Base-by-base conservation (phyloP, 2,329 filamentous ascomycete species). In the Xylaria sp. region DNA sequence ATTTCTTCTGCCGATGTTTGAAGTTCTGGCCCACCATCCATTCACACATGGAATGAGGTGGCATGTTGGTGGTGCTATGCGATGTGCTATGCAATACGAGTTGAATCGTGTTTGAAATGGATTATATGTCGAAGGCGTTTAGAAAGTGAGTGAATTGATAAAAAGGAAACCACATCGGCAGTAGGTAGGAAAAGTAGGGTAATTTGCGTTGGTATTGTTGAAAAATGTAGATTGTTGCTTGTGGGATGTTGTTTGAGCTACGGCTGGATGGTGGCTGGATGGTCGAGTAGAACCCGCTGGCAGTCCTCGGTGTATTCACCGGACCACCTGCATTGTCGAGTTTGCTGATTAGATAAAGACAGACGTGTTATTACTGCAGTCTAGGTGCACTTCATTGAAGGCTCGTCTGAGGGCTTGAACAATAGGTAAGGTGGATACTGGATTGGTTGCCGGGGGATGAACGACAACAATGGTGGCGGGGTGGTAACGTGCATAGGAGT, bases 11-110 rank as follows among this genome's bases (percentile, higher is more conserved):
- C 15, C 36, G 60, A 1, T 44, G 56, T 11, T 68, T 54, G n/a
- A 79, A 53, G 53, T 82, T 82, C 56, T 77, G 78, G 31, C 81
- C 80, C 1, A 80, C 68, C 54, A 81, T 68, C 81, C 81, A 82
- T 70, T 82, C 80, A 11, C 66, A 65, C 22, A 82, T 67, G 1
- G 81, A 81, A 61, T 80, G 70, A 10, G 80, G 80, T 44, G 80
- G 77, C 79, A 80, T 81, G 53, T 44, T 66, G 65, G 15, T 38
- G 20, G 31, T 25, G 42, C 3, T 13, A n/a, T 27, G 39, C 11
- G n/a, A n/a, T n/a, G n/a, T n/a, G n/a, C n/a, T n/a, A n/a, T 25
- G 42, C 3, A 9, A n/a, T 27, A 33, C 11, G n/a, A 22, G 22
- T 33, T n/a, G 31, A 25, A 20, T 25, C 25, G 22, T 5, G 42